Base-by-base conservation (phyloP, 257 asterid genomes). In the Ehretia macrophylla region DNA sequence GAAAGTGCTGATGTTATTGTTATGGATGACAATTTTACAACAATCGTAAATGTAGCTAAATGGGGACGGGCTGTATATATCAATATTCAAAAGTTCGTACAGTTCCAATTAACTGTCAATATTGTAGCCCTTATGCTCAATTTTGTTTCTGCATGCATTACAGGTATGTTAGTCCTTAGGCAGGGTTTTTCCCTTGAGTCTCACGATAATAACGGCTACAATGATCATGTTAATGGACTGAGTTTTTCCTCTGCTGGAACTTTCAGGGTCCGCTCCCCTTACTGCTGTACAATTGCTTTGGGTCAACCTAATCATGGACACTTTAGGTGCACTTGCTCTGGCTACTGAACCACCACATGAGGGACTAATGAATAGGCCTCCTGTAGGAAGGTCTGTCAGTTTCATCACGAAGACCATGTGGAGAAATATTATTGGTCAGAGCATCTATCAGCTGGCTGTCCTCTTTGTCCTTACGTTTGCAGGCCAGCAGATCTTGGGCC, bases 221-320 rank as follows among this genome's bases (percentile, higher is more conserved):
- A 27, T 27, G 35, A 42, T 42, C 8, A 42, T 42, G 16, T 6
- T 27, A 27, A 27, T 27, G 27, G 8, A 49, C 21, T 49, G 17
- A 49, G 11, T 17, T 49, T 17, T 16, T 49, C 20, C 13, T 49
- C 10, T 49, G 3, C 54, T 17, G 14, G 1, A 45, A 45, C 32
- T 63, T 64, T 56, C 90, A 92, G 97, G 99, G 56, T 83, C 99
- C 13, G 99, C 97, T 57, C 99, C 99, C 54, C 96, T 93, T 59
- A 93, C 99, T 5, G 96, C 96, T 8, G 97, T 93, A 45, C 99
- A 93, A 73, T 73, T 93, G 85, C 95, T 93, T 1, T 93, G 99
- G 97, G 97, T 93, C 72, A 93, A 93, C 88, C 82, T 93, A 64
- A 93, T 93, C 38, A 93, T 93, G 99, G 99, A 93, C 75, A 93